Conservation (phyloP, 1,139 yeast species). For the Diutina rugosa region DNA sequence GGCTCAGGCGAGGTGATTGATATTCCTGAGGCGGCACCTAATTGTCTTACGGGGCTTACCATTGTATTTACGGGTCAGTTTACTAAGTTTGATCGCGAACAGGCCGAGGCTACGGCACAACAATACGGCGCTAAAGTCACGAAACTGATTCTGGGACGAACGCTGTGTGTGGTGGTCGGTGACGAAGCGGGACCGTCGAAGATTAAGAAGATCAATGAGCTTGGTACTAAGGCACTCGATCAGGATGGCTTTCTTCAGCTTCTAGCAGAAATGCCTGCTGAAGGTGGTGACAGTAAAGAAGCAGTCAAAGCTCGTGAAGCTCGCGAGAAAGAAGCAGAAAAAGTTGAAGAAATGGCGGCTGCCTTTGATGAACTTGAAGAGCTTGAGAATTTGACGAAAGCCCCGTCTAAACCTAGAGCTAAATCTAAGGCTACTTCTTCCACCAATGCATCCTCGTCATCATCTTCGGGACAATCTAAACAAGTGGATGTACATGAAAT, state of each 20-base stretch:
- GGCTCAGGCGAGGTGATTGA: not conserved
- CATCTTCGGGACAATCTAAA: conserved; percentile 1
- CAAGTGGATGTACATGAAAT: conserved; percentile 36
- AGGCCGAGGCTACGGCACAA: conserved; percentile 66
- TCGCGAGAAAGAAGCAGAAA: conserved; percentile 51
- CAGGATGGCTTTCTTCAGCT: conserved; percentile 78
- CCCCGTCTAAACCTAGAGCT: conserved; percentile 4
- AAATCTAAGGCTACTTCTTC: conserved; percentile 5
- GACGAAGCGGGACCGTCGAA: conserved; percentile 95
- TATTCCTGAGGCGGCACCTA: conserved; percentile 65
- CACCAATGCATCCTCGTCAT: conserved; percentile 3
- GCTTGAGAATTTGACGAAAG: conserved; percentile 3
- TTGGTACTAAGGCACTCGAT: conserved; percentile 67
- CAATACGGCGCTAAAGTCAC: conserved; percentile 89
- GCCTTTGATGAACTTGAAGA: conserved; percentile 7
- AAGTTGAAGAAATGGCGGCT: conserved; percentile 34
- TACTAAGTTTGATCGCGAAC: conserved; percentile 67
- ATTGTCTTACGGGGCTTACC: conserved; percentile 76
- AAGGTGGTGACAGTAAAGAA: conserved; percentile 73
- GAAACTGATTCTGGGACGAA: conserved; percentile 72
- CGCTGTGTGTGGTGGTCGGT: conserved; percentile 84
- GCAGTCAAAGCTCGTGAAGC: conserved; percentile 65
- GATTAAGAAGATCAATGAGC: conserved; percentile 61
- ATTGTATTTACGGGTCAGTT: conserved; percentile 89
- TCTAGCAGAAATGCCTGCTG: conserved; percentile 71